A percentile compares a stretch with the other conserved stretches of the same genome.
phyloP scores from a whole-genome alignment of 2,329 filamentous ascomycete species.

The Dactylellina sp. region DNA sequence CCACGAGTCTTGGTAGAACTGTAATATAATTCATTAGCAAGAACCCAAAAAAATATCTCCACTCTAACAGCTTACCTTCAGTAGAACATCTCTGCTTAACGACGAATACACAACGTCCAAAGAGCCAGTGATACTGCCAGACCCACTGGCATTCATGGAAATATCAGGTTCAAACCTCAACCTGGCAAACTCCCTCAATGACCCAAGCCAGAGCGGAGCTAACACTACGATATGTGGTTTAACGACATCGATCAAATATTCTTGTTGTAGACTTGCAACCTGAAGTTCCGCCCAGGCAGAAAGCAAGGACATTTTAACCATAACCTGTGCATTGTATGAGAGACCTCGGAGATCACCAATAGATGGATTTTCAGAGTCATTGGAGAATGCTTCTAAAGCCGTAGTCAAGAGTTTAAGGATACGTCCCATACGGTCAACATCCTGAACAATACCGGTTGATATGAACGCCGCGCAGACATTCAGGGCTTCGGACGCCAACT shows the following conservation, averaged over 20 bases:
- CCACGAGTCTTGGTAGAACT: slow-evolving; percentile 98
- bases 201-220: slow-evolving; percentile 93
- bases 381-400: slow-evolving; percentile 90
- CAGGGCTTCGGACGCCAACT: slow-evolving; percentile 93
- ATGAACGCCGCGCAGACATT: slow-evolving; percentile 99
- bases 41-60: too few relatives aligned
- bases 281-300: slow-evolving; percentile 97
- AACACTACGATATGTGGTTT: slow-evolving; percentile 89
- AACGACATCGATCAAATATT: slow-evolving; percentile 86
- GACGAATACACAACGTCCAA: slow-evolving; percentile 95
- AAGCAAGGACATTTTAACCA: slow-evolving; percentile 98
- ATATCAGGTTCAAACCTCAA: slow-evolving; percentile 97
- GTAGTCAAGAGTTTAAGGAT: slow-evolving; percentile 93
- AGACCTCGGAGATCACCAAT: slow-evolving; percentile 94
- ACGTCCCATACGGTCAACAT: slow-evolving; percentile 97
- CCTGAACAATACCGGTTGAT: slow-evolving; percentile 94
- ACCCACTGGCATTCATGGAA: slow-evolving; percentile 83
- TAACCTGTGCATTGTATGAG: slow-evolving; percentile 94
- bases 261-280: slow-evolving; percentile 91
- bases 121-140: slow-evolving; percentile 75
- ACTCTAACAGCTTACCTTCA: slow-evolving; percentile 70
- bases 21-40: slow-evolving; percentile 18
- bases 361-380: slow-evolving; percentile 80
- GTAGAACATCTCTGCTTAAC: slow-evolving; percentile 89
- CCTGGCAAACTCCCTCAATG: slow-evolving; percentile 90